Base-by-base conservation (phyloP, 495 filamentous ascomycete species). In the Rostrohypoxylon terebratum region DNA sequence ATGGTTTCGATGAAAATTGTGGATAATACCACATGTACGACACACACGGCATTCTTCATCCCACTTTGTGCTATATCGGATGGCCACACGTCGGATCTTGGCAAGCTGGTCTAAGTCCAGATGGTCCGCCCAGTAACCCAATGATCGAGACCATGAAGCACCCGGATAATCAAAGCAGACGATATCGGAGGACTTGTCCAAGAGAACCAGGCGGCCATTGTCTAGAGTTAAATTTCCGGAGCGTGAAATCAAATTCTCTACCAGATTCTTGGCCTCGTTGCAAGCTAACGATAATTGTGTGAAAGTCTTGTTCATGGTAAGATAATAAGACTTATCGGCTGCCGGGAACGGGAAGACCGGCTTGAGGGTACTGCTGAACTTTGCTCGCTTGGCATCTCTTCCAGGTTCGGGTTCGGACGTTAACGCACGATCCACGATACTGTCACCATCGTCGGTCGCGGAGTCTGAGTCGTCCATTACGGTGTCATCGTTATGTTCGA, bases 11-110 rank as follows among this genome's bases (percentile, higher is more conserved):
- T 64, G 60, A 14, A 65, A 55, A 20, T 60, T 60, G 40, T 68
- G 70, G 1, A 73, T 55, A n/a, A 68, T 64, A 1, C 76, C 76
- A 25, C 77, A 79, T 3, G 59, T 59, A 59, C 60, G 42, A 53
- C 77, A 79, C 8, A 78, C 66, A 45, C 59, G 42, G 13, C 68
- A 69, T 10, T 77, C 57, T 11, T 77, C 70, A 23, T 75, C 69
- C 77, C 77, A 79, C 45, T 73, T 72, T 18, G 72, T 69, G 57
- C 72, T 69, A 23, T 79, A 79, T 34, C 77, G 77, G 50, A 79
- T 40, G 33, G 77, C 77, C 4, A 79, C 60, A 10, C 71, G 69
- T 3, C 72, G 74, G 42, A 79, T 47, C 47, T 74, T 77, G 40
- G 72, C 64, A 11, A 79, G 68, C 20, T 77, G 76, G 7, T 69